Percentiles rank a stretch among this genome's conserved stretches.
These are phyloP conservation scores for Anisodus acutangulus DNA, from an alignment of 257 asterid species.

Conservation along the genomic window DNA sequence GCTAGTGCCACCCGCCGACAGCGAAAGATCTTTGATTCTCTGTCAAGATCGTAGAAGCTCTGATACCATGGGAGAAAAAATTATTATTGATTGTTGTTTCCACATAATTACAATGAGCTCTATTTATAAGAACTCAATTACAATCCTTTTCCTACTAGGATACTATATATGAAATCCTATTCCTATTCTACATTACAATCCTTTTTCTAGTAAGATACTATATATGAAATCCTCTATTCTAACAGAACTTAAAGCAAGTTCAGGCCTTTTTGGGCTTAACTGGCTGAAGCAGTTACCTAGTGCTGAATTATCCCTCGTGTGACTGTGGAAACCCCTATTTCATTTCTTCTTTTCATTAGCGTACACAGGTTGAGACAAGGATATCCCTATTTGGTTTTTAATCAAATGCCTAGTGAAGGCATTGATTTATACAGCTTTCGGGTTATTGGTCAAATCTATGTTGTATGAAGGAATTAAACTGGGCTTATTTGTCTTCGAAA, in stretches of 20 bases:
- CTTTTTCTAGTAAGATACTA: too few relatives aligned
- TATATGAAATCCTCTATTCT: too few relatives aligned
- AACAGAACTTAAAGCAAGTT: background rate
- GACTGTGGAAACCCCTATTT: conserved; percentile 5
- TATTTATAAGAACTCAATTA: too few relatives aligned
- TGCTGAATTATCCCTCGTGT: background rate
- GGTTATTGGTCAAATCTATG: background rate
- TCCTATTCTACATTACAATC: too few relatives aligned
- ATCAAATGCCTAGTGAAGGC: background rate
- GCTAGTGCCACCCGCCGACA: too few relatives aligned
- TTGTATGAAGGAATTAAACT: background rate
- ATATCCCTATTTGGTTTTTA: background rate
- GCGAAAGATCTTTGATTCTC: too few relatives aligned
- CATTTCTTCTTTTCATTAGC: background rate
- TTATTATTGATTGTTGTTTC: too few relatives aligned
- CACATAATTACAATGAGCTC: too few relatives aligned
- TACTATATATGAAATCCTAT: too few relatives aligned
- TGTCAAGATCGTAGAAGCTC: too few relatives aligned
- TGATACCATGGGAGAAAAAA: too few relatives aligned
- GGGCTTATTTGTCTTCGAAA: background rate
- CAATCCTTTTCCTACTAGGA: too few relatives aligned
- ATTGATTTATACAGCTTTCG: background rate
- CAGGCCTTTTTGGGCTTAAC: background rate
- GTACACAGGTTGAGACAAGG: conserved; percentile 7
- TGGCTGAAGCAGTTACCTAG: conserved; percentile 7